Evolutionary conservation across 2,329 filamentous ascomycete species (phyloP), one percentile per base, ranked within the genome.

Genomic region (Pseudocercospora fijiensis): DNA sequence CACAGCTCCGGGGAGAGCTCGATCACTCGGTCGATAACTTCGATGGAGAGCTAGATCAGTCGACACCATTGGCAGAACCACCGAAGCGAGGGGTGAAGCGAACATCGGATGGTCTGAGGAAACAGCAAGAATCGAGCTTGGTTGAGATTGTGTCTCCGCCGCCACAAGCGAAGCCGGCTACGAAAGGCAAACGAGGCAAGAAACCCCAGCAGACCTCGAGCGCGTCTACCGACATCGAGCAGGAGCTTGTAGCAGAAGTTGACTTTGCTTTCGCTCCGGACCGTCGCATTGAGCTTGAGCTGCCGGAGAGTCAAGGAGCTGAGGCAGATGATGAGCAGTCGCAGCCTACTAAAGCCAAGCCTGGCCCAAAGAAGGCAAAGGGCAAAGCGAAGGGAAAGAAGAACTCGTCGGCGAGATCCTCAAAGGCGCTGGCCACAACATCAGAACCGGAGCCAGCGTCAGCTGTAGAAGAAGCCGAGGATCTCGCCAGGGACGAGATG

Each of bases 21-120:
- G 74, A 75, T n/a, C 62, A 71, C 13, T 72, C 72, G 2, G 69
- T 74, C 57, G 65, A 65, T 51, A 57, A 69, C 30, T 66, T 68
- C n/a, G 66, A 49, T 9, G 58, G 66, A 22, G 58, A 65, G 2
- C 69, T 73, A 13, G 66, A 69, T 22, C 68, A 72, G 59, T 72
- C 70, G 1, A 73, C 72, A 18, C 69, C 72, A 2, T 65, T 69
- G 13, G 49, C 61, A 22, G 68, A 69, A 24, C 26, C 64, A 13
- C 16, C 58, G 13, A 74, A 72, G 60, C 70, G 74, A 9, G 75
- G 76, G 10, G 64, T 69, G 13, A 80, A 80, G 68, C 71, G 78
- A 11, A 76, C 71, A 3, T 79, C 77, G 55, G 75, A 79, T 57
- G 77, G 77, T 4, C 49, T 69, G 33, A 58, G 65, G 10, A 77